Evolutionary conservation across 2,329 filamentous ascomycete genomes (phyloP).

Genomic region (Colletotrichum sp.): DNA sequence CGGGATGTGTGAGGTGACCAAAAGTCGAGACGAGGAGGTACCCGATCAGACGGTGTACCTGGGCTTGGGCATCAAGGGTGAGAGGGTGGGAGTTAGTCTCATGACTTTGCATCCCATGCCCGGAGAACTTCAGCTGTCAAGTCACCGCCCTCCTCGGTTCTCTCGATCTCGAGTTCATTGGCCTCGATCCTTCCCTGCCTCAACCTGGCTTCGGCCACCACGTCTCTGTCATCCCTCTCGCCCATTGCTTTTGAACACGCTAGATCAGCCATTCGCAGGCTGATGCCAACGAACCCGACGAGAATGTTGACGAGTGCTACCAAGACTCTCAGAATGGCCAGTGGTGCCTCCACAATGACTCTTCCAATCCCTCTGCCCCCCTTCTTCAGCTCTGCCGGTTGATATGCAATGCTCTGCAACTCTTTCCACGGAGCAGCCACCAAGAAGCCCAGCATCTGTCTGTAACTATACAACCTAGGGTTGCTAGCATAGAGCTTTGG

Average conservation of each 20-base stretch:
- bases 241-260: neutral
- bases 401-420: neutral
- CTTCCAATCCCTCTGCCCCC: neutral
- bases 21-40: neutral
- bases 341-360: neutral
- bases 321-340: neutral
- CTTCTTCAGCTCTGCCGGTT: neutral
- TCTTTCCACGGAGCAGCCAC: neutral
- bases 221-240: neutral
- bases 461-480: slow-evolving; percentile 3
- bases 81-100: neutral
- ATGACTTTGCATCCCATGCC: neutral
- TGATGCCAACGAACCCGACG: neutral
- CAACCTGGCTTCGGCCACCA: slow-evolving; percentile 8
- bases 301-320: neutral
- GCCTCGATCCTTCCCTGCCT: slow-evolving; percentile 7
- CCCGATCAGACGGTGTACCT: neutral
- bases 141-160: neutral
- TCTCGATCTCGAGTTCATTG: neutral
- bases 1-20: neutral
- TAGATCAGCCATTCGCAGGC: neutral
- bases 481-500: slow-evolving; percentile 17
- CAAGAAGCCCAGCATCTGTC: slow-evolving; percentile 12
- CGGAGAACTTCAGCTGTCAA: neutral
- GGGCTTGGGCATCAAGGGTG: neutral